These are phyloP conservation scores for Blastocystis sp. DNA, from an alignment of 352 stramenopile genomes.

Conservation along the genomic window DNA sequence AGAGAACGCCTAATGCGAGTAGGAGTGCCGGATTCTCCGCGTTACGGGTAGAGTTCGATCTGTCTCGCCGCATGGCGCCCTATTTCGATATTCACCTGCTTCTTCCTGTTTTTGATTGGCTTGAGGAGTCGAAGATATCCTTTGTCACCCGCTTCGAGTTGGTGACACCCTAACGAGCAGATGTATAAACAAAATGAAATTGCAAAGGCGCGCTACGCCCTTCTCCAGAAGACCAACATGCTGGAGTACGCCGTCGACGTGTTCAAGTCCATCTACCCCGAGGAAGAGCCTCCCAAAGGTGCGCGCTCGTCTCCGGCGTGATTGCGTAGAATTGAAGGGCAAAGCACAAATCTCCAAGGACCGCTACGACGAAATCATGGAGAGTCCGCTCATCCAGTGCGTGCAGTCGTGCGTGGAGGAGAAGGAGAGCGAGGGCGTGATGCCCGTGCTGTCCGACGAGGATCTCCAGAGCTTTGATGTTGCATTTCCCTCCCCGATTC, in stretches of 20 bases:
- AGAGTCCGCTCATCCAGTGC: neutral
- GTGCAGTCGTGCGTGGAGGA: neutral
- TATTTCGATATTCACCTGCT: constrained; percentile 33
- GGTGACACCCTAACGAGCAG: neutral
- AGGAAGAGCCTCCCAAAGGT: neutral
- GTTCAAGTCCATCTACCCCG: neutral
- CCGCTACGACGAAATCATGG: neutral
- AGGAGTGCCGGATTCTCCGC: too few relatives aligned
- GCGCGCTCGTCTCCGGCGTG: neutral
- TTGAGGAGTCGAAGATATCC: constrained; percentile 37
- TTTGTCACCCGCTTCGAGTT: neutral
- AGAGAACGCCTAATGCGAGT: too few relatives aligned
- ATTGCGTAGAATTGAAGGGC: neutral
- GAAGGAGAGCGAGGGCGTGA: neutral
- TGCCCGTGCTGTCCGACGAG: neutral
- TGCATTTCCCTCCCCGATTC: neutral
- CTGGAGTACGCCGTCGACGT: constrained; percentile 1
- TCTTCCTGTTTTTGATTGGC: constrained; percentile 19
- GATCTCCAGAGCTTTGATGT: constrained; percentile 3
- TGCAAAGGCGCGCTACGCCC: constrained; percentile 5
- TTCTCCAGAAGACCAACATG: constrained; percentile 23
- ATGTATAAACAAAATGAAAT: constrained; percentile 41
- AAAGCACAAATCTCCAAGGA: neutral
- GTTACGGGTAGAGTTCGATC: constrained; percentile 12
- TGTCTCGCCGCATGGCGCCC: neutral